Base-by-base conservation (phyloP, 345 rosid genomes). In the Lepidium sativum region DNA sequence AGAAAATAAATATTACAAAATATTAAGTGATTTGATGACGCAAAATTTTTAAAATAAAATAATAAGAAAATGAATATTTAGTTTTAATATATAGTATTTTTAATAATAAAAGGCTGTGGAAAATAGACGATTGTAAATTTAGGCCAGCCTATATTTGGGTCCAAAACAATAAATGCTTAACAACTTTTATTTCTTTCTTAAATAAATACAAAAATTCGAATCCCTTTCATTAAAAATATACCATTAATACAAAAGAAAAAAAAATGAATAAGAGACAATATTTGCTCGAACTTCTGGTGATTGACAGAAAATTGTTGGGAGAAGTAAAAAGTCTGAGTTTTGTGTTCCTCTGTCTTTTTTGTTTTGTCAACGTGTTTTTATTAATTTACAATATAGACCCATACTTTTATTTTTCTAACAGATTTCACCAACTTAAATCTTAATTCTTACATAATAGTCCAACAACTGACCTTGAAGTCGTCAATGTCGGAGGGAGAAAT, bases 401-500 rank as follows among this genome's bases (percentile, higher is more conserved):
- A 43, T 0, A 35, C 12, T 52, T 72, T 6, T 0, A 33, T 18
- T 8, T 0, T 23, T 43, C 49, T 34, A 48, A 66, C n/a, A 41
- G 0, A 41, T 72, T 42, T 35, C 50, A 34, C 62, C 70, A 54
- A 64, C 34, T 5, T 6, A 63, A 59, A 64, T 63, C 15, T 6
- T 71, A 18, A 6, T 48, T 17, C 4, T 38, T 6, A 6, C 34
- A 33, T 9, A 6, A 9, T 54, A 38, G 40, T 38, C 58, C 58
- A 57, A 65, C n/a, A 33, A 70, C 77, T 38, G 56, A 89, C 98
- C 97, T 94, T 94, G 42, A 75, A 72, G 47, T 94, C 99, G 49
- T 94, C 99, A 27, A 83, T 75, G 43, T 90, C 97, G 5, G 96
- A 82, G 13, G 99, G 99, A 45, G 99, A 94, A 23, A 91, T 97